Base-by-base conservation (phyloP, 2,329 filamentous ascomycete genomes). In the Waltergamsia citrina region DNA sequence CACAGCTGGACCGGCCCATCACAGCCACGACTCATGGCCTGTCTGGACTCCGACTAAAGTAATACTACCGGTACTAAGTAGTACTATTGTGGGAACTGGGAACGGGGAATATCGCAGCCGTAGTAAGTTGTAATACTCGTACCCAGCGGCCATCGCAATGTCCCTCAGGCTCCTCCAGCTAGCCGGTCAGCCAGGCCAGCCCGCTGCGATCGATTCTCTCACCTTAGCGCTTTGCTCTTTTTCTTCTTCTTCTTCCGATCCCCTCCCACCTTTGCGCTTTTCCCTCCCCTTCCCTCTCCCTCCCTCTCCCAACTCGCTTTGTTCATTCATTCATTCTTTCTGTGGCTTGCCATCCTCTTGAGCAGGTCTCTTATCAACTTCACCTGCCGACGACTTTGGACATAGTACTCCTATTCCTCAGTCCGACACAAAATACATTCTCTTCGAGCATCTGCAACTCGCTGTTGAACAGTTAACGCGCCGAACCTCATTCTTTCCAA, bases 351-450 rank as follows among this genome's bases (percentile, higher is more conserved):
- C 23, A 27, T 25, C 7, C 27, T 33, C 30, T 33, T 36, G 37
- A 38, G 37, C 37, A 38, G 37, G 37, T 24, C 37, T 38, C 37
- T 17, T 29, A 22, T 22, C 16, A 18, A 29, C 20, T 10, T n/a
- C 31, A 5, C n/a, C 17, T 17, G 11, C 28, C 7, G 9, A 32
- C 16, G 17, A 17, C 29, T 6, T 19, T 19, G 14, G 17, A 32
- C 12, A 22, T 21, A 12, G 7, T 21, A 6, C 12, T 20, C 11
- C 19, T 32, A 10, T 20, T 32, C 18, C 17, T 14, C 6, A n/a
- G 6, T 11, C 6, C 4, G 11, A 16, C n/a, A 8, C 16, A 18
- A 9, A 16, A 30, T 19, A 17, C 16, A 8, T n/a, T 30, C 22
- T 33, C 23, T 25, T 17, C 10, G 27, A 17, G 16, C 19, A 18